A percentile compares a stretch with the other conserved stretches of the same genome.
phyloP scores from a whole-genome alignment of 805 yeast genomes.

The Saccharomycopsis sp. region DNA sequence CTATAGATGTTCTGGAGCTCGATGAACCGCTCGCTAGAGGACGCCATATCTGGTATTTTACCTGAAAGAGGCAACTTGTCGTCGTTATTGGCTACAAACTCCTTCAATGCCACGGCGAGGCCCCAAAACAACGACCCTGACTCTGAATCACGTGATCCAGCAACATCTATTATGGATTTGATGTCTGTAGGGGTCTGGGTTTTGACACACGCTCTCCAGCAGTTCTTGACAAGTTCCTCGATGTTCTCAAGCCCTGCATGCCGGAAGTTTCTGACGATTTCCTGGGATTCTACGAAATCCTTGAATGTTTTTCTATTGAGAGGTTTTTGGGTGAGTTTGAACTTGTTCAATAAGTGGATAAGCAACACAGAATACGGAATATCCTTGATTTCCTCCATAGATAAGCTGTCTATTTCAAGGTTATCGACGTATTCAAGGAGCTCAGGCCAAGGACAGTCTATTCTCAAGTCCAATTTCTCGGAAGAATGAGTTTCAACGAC shows the following conservation, averaged over 20 bases:
- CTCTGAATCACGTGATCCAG: slow-evolving; percentile 20
- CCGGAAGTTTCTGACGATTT: slow-evolving; percentile 2
- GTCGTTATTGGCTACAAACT: slow-evolving; percentile 37
- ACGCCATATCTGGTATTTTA: slow-evolving; percentile 80
- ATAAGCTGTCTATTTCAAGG: slow-evolving; percentile 9
- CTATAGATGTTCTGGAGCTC: slow-evolving; percentile 52
- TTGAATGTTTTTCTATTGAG: slow-evolving; percentile 34
- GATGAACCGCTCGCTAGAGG: slow-evolving; percentile 60
- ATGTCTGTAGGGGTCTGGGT: slow-evolving; percentile 29
- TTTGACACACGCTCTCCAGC: slow-evolving; percentile 37
- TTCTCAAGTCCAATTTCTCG: slow-evolving; percentile 41
- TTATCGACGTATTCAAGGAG: slow-evolving; percentile 18
- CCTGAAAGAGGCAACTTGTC: slow-evolving; percentile 65
- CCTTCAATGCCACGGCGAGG: slow-evolving; percentile 45
- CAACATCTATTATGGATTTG: slow-evolving; percentile 25
- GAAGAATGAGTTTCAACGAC: slow-evolving; percentile 71
- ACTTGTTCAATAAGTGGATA: slow-evolving; percentile 5
- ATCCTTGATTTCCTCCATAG: slow-evolving; percentile 23
- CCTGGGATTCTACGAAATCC: slow-evolving; percentile 25
- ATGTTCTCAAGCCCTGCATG: slow-evolving; percentile 38
- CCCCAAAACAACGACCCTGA: slow-evolving; percentile 45
- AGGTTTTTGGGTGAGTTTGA: neutral
- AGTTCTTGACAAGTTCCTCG: slow-evolving; percentile 44
- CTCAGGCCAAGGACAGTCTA: slow-evolving; percentile 33
- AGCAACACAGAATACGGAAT: slow-evolving; percentile 19